A percentile compares a stretch with the other conserved stretches of the same genome.
phyloP scores from a whole-genome alignment of 140 eudicot genomes.

The Bidens hawaiensis region DNA sequence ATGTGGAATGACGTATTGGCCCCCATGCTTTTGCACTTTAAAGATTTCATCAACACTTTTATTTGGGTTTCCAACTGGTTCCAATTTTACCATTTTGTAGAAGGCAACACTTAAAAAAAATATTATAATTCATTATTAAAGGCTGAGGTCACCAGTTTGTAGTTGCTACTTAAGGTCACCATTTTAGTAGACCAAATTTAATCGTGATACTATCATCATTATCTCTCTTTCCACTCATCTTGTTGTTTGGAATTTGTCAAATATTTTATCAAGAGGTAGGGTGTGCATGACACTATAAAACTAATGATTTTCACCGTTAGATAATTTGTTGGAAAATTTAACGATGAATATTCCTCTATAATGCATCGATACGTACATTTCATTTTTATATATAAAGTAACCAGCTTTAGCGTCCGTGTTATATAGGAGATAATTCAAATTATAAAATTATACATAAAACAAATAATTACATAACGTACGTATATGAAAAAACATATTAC shows the following conservation, averaged over 20 bases:
- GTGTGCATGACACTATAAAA: too few relatives aligned
- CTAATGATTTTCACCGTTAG: too few relatives aligned
- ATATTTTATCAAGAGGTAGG: too few relatives aligned
- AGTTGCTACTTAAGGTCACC: slow-evolving; percentile 32
- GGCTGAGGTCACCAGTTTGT: slow-evolving; percentile 6
- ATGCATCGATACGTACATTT: too few relatives aligned
- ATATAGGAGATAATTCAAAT: too few relatives aligned
- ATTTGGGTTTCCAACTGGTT: slow-evolving; percentile 5
- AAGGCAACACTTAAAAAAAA: background rate
- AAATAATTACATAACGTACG: too few relatives aligned
- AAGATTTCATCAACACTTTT: slow-evolving; percentile 30
- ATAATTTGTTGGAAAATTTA: too few relatives aligned
- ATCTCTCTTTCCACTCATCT: background rate
- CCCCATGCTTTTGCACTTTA: slow-evolving; percentile 44
- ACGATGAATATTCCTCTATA: too few relatives aligned
- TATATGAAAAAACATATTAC: too few relatives aligned
- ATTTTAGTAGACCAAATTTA: slow-evolving; percentile 31
- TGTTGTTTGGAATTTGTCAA: background rate
- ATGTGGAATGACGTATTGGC: slow-evolving; percentile 36
- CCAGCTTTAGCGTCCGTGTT: too few relatives aligned
- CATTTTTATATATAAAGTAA: too few relatives aligned
- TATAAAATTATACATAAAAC: too few relatives aligned
- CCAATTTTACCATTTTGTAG: slow-evolving; percentile 8
- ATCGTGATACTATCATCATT: slow-evolving; percentile 32
- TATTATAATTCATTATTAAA: slow-evolving; percentile 8